Conservation (phyloP, 768 basidiomycete genomes). For the Kwoniella heveanensis region DNA sequence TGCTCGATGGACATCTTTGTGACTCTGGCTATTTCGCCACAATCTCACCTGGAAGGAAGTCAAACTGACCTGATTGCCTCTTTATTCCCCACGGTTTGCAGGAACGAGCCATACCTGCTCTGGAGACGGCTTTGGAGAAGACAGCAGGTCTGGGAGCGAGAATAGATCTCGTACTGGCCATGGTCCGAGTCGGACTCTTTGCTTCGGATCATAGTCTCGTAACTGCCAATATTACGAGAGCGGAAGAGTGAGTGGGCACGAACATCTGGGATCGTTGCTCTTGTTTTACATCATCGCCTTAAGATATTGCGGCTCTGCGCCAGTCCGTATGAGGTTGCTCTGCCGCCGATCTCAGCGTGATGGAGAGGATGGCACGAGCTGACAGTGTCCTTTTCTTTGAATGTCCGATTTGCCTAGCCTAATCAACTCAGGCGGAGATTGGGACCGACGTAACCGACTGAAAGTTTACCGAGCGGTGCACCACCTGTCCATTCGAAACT, state of each 20-base stretch:
- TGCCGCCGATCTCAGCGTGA: too few relatives aligned
- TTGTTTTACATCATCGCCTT: too few relatives aligned
- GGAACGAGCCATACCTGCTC: constrained; percentile 79
- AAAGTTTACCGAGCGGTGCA: constrained; percentile 94
- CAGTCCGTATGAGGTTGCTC: too few relatives aligned
- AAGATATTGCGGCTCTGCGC: too few relatives aligned
- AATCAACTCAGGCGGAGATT: constrained; percentile 94
- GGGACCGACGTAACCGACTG: constrained; percentile 93
- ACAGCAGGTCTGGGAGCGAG: constrained; percentile 88
- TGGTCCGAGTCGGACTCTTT: constrained; percentile 88
- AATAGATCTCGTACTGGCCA: constrained; percentile 87
- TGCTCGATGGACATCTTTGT: too few relatives aligned
- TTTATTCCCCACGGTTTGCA: constrained; percentile 53
- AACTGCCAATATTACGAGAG: constrained; percentile 70
- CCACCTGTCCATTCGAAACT: constrained; percentile 82
- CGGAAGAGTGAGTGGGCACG: constrained; percentile 67
- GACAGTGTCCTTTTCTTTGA: too few relatives aligned
- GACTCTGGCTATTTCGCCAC: too few relatives aligned
- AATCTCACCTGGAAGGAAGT: too few relatives aligned
- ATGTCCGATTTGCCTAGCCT: constrained; percentile 64
- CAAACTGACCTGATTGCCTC: constrained; percentile 11
- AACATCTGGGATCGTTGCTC: too few relatives aligned
- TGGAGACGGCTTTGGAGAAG: constrained; percentile 82
- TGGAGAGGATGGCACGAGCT: too few relatives aligned
- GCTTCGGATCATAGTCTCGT: constrained; percentile 76